Evolutionary conservation across 2,329 filamentous ascomycete genomes (phyloP).

Genomic region (Ophiostoma tasmaniense): DNA sequence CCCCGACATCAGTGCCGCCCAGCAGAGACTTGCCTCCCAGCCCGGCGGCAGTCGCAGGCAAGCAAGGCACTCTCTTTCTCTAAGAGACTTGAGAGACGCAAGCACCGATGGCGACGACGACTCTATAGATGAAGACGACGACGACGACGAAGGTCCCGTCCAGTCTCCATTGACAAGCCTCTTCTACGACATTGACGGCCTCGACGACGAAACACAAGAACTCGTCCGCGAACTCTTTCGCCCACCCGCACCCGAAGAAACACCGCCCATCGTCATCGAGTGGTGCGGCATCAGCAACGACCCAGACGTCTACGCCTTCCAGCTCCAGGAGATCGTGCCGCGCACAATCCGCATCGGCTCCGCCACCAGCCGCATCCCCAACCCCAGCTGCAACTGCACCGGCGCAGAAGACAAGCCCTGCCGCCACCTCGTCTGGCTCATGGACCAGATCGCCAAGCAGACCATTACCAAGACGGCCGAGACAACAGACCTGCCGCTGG

Average conservation of each 20-base stretch:
- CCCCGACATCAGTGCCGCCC: background rate
- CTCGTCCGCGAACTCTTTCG: conserved; percentile 37
- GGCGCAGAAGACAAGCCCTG: conserved; percentile 31
- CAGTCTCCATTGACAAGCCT: conserved; percentile 30
- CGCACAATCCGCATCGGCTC: conserved; percentile 43
- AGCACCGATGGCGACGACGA: background rate
- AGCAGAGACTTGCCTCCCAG: background rate
- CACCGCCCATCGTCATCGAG: conserved; percentile 42
- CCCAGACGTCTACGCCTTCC: conserved; percentile 44
- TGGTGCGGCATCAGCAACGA: conserved; percentile 34
- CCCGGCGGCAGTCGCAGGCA: background rate
- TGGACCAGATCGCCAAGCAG: conserved; percentile 44
- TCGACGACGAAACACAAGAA: conserved; percentile 24
- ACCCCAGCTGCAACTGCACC: conserved; percentile 40
- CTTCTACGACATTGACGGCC: conserved; percentile 27
- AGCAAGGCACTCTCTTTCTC: background rate
- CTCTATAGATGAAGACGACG: background rate
- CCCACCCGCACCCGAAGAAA: conserved; percentile 27
- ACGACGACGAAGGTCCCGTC: conserved; percentile 25
- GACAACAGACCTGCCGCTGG: conserved; percentile 20
- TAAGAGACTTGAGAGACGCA: background rate
- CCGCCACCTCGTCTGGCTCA: conserved; percentile 46
- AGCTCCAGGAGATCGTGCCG: conserved; percentile 47
- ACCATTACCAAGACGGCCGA: conserved; percentile 26
- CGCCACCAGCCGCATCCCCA: conserved; percentile 31